Evolutionary conservation across 1,284 basidiomycete genomes (phyloP).

Genomic region (Microbotryum intermedium): DNA sequence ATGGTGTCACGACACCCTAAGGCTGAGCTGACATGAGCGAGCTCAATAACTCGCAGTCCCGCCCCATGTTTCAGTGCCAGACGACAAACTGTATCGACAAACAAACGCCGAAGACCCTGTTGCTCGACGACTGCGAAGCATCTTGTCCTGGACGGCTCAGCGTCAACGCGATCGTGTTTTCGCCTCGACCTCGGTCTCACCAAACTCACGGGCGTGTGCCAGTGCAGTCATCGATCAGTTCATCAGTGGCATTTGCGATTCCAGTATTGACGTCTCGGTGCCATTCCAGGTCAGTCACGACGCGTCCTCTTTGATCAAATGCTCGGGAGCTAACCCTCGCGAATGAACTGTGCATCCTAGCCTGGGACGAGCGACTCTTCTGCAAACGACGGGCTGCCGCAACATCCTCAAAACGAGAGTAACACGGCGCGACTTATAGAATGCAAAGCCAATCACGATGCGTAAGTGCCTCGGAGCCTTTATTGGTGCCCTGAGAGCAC

Average conservation of each 20-base stretch:
- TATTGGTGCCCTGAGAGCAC: neutral
- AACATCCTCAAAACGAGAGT: conserved; percentile 24
- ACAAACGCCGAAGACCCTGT: conserved; percentile 17
- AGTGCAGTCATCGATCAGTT: conserved; percentile 15
- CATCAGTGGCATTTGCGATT: conserved; percentile 13
- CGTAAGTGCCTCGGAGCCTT: conserved; percentile 9
- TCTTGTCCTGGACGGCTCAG: conserved; percentile 25
- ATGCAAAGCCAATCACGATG: conserved; percentile 12
- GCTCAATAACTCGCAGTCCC: conserved; percentile 4
- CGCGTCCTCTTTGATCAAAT: too few relatives aligned
- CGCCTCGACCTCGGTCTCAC: neutral
- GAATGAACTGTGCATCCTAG: too few relatives aligned
- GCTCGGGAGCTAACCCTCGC: too few relatives aligned
- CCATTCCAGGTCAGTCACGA: conserved; percentile 7
- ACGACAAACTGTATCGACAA: conserved; percentile 25
- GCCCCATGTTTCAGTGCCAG: conserved; percentile 21
- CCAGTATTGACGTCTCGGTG: conserved; percentile 18
- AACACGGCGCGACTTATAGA: conserved; percentile 16
- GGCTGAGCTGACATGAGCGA: neutral
- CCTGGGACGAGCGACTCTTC: too few relatives aligned
- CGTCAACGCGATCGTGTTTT: conserved; percentile 16
- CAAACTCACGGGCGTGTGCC: neutral
- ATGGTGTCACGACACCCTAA: neutral
- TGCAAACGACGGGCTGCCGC: conserved; percentile 3
- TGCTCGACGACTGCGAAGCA: conserved; percentile 14